phyloP scores from a whole-genome alignment of 371 early-diverging fungal genomes.

The Mucor velutinosus region DNA sequence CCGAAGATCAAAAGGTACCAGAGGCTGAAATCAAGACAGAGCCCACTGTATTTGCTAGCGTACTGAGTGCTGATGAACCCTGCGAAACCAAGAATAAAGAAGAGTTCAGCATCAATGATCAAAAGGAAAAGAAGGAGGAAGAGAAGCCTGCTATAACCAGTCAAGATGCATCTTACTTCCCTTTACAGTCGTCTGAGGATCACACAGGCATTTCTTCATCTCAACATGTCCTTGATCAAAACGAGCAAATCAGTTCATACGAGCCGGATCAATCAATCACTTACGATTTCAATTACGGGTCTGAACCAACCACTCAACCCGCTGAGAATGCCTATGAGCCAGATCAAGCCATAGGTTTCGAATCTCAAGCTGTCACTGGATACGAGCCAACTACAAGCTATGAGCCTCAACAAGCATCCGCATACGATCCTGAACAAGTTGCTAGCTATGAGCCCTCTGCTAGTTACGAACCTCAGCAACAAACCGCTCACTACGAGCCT shows the following conservation, averaged over 20 bases:
- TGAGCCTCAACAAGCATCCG: not conserved
- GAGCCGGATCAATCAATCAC: not conserved
- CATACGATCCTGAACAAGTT: not conserved
- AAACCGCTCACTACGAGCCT: not conserved
- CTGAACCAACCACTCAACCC: not conserved
- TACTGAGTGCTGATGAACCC: not conserved
- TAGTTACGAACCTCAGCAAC: not conserved
- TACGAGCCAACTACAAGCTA: not conserved
- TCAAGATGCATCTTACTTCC: not conserved
- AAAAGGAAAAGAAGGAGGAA: not conserved
- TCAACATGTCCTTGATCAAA: not conserved
- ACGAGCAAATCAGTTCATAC: not conserved
- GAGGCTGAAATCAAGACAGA: not conserved
- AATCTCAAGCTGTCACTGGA: not conserved
- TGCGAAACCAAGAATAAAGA: not conserved
- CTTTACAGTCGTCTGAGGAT: not conserved
- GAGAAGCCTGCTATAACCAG: not conserved
- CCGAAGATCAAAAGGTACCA: not conserved
- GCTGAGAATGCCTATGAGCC: not conserved
- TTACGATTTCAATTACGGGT: not conserved
- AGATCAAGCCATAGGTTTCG: not conserved
- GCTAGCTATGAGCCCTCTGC: not conserved
- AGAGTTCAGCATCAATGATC: not conserved
- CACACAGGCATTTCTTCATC: not conserved
- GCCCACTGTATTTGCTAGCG: not conserved